Evolutionary conservation across 2,329 filamentous ascomycete genomes (phyloP).

Genomic region (Sodiomyces alkalinus): DNA sequence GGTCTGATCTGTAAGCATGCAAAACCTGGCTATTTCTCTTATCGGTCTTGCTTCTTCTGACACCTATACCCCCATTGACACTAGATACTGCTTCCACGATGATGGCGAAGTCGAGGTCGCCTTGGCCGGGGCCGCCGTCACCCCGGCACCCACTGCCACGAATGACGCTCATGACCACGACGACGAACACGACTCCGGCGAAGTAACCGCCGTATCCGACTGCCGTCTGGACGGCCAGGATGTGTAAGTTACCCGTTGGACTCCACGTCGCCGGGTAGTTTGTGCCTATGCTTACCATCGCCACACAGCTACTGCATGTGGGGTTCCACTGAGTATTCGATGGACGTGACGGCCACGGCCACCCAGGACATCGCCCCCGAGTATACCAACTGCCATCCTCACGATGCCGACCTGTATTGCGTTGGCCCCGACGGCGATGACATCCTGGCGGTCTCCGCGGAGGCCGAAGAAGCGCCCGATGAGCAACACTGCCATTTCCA

Average conservation of each 20-base stretch:
- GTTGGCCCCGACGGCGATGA: conserved; percentile 44
- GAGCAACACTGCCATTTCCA: conserved; percentile 51
- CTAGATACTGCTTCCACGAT: conserved; percentile 26
- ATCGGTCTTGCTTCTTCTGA: conserved; percentile 1
- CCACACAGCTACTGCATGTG: conserved; percentile 29
- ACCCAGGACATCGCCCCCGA: conserved; percentile 40
- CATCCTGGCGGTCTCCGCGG: conserved; percentile 26
- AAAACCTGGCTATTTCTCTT: rapidly evolving
- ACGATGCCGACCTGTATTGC: conserved; percentile 45
- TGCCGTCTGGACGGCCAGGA: conserved; percentile 25
- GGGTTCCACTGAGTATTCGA: conserved; percentile 24
- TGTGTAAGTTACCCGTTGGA: conserved; percentile 16
- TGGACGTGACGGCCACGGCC: conserved; percentile 32
- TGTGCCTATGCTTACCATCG: neutral
- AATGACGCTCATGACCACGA: neutral
- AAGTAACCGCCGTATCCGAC: conserved; percentile 21
- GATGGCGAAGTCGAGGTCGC: conserved; percentile 26
- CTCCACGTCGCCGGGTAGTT: conserved; percentile 3
- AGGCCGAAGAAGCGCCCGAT: conserved; percentile 10
- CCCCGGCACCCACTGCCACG: conserved; percentile 7
- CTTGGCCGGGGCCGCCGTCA: conserved; percentile 6
- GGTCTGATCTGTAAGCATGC: conserved; percentile 31
- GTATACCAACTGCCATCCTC: conserved; percentile 50
- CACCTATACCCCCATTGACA: neutral
- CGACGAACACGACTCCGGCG: conserved; percentile 2